Evolutionary conservation across 2,329 filamentous ascomycete species (phyloP), one percentile per base, ranked within the genome.

Genomic region (Corinectria fuckeliana): DNA sequence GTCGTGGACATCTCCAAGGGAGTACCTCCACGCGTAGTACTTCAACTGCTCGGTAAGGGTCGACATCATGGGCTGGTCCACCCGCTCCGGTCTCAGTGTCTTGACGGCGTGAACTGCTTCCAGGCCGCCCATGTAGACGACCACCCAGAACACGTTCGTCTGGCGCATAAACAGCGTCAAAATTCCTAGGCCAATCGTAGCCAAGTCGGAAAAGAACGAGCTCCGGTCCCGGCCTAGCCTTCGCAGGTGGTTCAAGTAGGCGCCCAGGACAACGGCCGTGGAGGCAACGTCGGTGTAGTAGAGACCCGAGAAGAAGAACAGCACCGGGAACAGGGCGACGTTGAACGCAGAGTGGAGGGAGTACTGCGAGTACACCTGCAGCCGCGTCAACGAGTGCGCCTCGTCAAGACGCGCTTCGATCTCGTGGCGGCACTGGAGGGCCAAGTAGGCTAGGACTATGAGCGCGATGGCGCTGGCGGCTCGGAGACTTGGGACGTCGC

Each of bases 141-240:
- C 89, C 0, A 93, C 88, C 95, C 95, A 99, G 73, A 99, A 97
- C 56, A 98, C 90, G 70, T 99, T 99, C 0, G 95, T 99, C 75
- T 99, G 95, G 21, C 95, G 84, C 80, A 97, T 95, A 2, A 85
- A 78, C 18, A 99, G 81, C 1, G 92, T 82, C 1, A 85, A 62
- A 0, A 92, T 63, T 0, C 93, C 93, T 5, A 89, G 73, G 0
- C 81, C 1, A 0, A 91, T 61, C 0, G 80, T 79, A 10, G 67
- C 61, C 0, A 87, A 1, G 48, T 81, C 80, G 41, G 74, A 82
- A 7, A 68, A 3, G 5, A 78, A 14, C 0, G 77, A 76, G 5
- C 71, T 75, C 6, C 45, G 50, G 10, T 69, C 62, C 28, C 64
- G 58, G 16, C 74, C 75, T 2, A 83, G 63, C 14, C 85, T 81